Conservation (phyloP, 352 stramenopile genomes). For the Phytophthora crassamura region DNA sequence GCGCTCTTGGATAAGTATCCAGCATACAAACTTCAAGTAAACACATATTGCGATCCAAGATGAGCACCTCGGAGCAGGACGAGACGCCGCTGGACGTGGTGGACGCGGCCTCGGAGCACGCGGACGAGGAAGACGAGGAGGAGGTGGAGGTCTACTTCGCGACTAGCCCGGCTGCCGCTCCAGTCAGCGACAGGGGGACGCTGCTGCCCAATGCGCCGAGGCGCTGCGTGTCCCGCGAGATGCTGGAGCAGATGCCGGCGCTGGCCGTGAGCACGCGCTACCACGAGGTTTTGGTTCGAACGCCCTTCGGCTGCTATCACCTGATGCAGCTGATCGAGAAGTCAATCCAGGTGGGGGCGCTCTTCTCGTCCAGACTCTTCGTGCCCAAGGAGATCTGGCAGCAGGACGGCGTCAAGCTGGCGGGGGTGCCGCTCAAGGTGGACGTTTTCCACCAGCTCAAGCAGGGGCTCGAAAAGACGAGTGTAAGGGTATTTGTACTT, state of each 20-base stretch:
- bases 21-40: too few relatives aligned
- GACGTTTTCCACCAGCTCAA: slow-evolving; percentile 75
- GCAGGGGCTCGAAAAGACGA: slow-evolving; percentile 72
- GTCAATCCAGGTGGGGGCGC: slow-evolving; percentile 74
- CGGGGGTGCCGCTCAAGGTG: slow-evolving; percentile 64
- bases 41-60: too few relatives aligned
- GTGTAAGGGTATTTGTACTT: slow-evolving; percentile 35
- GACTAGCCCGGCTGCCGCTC: neutral
- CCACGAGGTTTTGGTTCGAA: slow-evolving; percentile 56
- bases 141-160: slow-evolving; percentile 31
- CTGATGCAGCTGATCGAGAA: slow-evolving; percentile 85
- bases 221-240: slow-evolving; percentile 70
- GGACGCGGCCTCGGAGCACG: slow-evolving; percentile 14
- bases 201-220: slow-evolving; percentile 37
- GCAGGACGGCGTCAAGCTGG: slow-evolving; percentile 71
- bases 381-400: slow-evolving; percentile 85
- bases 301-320: slow-evolving; percentile 77
- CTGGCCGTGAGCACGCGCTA: slow-evolving; percentile 71
- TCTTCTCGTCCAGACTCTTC: slow-evolving; percentile 79
- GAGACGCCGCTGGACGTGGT: slow-evolving; percentile 13
- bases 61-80: slow-evolving; percentile 13
- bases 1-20: too few relatives aligned
- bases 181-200: slow-evolving; percentile 39
- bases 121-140: slow-evolving; percentile 28
- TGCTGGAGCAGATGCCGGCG: slow-evolving; percentile 74